Base-by-base conservation (phyloP, 352 stramenopile genomes). In the Phytophthora tentaculata region DNA sequence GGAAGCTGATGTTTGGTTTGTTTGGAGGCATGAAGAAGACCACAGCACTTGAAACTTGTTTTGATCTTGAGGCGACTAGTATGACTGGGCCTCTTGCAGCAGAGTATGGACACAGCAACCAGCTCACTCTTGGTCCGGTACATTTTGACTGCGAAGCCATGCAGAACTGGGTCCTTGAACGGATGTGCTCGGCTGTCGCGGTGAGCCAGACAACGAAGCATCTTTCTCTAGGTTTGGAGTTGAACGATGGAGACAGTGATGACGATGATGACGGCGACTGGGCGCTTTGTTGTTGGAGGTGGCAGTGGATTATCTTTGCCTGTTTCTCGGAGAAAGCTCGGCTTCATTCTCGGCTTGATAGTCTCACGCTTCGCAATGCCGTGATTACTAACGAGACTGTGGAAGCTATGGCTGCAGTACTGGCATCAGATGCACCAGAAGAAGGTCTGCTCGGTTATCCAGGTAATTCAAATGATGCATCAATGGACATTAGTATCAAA, bases 261-360 rank as follows among this genome's bases (percentile, higher is more conserved):
- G 32, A 8, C 9, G 28, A 32, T 32, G 28, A 59, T 10, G 44
- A 54, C n/a, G 50, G 60, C 24, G 51, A 68, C 20, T 62, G 56
- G 62, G 44, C 6, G 16, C 37, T 67, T 39, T 58, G 62, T 26
- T 23, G 62, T 5, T 75, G 68, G 68, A 72, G 51, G 26, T 76
- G 68, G 68, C 49, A 71, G 47, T 72, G 68, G 68, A 62, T 75
- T 19, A 43, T 49, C 8, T 76, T 72, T 26, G 68, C 68, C 19
- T 76, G 62, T 22, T 76, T 72, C 24, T 76, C 68, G 26, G 62
- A 76, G 53, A 71, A 61, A 62, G 62, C 68, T 37, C 68, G 68
- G 1, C 63, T 76, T 10, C 53, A 69, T 41, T 76, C 68, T 16
- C 44, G 41, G 1, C 53, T 76, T 14, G 39, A 72, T 55, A 72